Evolutionary conservation across 2,329 filamentous ascomycete species (phyloP), one percentile per base, ranked within the genome.

Genomic region (Shiraia sp.): DNA sequence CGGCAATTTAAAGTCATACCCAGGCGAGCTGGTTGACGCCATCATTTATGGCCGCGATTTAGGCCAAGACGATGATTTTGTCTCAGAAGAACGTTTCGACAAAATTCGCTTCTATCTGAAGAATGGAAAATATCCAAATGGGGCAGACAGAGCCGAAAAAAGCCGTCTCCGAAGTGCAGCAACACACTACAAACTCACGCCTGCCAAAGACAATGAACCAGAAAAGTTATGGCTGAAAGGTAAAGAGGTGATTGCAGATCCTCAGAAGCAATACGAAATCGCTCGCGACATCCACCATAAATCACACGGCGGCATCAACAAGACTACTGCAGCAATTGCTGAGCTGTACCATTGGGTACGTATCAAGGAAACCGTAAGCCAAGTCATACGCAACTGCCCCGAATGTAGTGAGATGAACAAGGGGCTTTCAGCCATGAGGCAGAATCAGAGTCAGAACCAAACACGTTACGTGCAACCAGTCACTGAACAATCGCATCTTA

Each of bases 31-130:
- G 6, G 68, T 78, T 9, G 75, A 78, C 46, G 75, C 75, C 15
- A 77, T 78, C 59, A 77, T 78, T 43, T 78, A 75, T 71, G 90
- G 90, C 5, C 74, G 81, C 16, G 80, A 83, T 47, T 64, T 79
- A 2, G 74, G 73, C 39, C 72, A 72, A 26, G 86, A 89, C 59
- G 89, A 93, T 66, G 88, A 93, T 68, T 85, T 88, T 67, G 86
- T 92, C 60, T 91, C 87, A 70, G 91, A 96, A 76, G 91, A 96
- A 75, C 88, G 93, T 57, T 97, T 97, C 77, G 92, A 96, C 77
- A 96, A 96, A 78, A 97, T 97, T 68, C 87, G 91, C 64, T 97
- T 88, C 77, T 97, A 97, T 72, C 83, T 97, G 65, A 95, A 95
- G 73, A 90, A 91, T 69, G 87, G 86, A 64, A 90, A 91, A 70